These are phyloP conservation scores for Wallacemonas collosoma DNA, from an alignment of 208 protist genomes.

Conservation along the genomic window DNA sequence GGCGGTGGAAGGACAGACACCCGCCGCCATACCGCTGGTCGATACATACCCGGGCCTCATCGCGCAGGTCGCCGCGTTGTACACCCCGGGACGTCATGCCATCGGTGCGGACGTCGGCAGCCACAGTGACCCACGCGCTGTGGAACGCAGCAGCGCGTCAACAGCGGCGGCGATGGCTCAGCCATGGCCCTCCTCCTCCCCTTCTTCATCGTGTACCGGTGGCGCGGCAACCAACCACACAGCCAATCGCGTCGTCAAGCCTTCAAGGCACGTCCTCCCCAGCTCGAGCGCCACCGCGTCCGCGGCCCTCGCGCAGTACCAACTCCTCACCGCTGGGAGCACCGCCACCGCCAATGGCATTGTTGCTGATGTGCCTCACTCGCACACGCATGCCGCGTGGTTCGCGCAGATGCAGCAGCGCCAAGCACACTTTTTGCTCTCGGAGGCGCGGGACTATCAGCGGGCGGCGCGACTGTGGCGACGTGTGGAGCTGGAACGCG, in stretches of 20 bases:
- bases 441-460: slow-evolving; percentile 27
- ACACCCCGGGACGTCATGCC: not conserved
- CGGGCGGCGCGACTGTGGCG: slow-evolving; percentile 20
- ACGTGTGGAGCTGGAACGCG: slow-evolving; percentile 24
- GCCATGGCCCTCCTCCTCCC: no score
- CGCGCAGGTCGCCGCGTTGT: slow-evolving; percentile 1
- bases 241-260: not conserved
- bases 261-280: not conserved
- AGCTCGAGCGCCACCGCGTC: slow-evolving; percentile 13
- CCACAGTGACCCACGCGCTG: not conserved
- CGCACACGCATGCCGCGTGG: not conserved
- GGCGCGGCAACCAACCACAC: no score
- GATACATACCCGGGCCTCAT: slow-evolving; percentile 6
- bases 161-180: no score
- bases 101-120: not conserved
- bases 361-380: not conserved
- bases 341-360: not conserved
- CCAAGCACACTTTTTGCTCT: slow-evolving; percentile 7
- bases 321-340: not conserved
- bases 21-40: not conserved
- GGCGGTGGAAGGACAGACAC: not conserved
- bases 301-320: slow-evolving; percentile 6
- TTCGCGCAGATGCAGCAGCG: slow-evolving; percentile 18
- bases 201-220: no score
- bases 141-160: not conserved